A percentile compares a stretch with the other conserved stretches of the same genome.
Conservation (phyloP, 768 basidiomycete species). For the Podaxis pistillaris region DNA sequence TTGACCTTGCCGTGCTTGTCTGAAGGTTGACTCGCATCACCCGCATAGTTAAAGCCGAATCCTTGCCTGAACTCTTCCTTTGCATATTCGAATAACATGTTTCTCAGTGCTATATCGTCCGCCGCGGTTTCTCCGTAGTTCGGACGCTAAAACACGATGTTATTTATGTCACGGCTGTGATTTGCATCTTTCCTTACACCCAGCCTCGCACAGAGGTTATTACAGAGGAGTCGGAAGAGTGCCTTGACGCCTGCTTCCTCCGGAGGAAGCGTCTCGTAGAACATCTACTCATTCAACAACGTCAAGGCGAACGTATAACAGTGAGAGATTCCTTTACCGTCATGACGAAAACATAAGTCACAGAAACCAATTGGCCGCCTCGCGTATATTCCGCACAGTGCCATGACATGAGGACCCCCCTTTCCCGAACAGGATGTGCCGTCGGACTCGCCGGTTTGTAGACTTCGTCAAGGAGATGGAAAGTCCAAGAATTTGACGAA, state of each 20-base stretch:
- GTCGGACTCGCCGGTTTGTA: not conserved
- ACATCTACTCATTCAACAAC: not conserved
- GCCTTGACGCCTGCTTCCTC: not conserved
- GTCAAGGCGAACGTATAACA: not conserved
- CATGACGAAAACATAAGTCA: not conserved
- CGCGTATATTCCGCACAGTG: not conserved
- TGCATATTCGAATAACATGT: not conserved
- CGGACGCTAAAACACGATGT: not conserved
- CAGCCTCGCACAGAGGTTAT: not conserved
- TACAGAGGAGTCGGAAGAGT: not conserved
- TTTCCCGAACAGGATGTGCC: not conserved
- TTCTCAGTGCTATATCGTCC: not conserved
- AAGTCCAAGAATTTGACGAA: not conserved
- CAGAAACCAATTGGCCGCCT: not conserved
- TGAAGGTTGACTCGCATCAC: not conserved
- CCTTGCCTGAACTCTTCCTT: not conserved
- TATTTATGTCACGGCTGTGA: not conserved
- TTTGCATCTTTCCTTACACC: not conserved
- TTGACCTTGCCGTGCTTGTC: not conserved
- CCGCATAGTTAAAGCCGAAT: not conserved
- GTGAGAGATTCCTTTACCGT: not conserved
- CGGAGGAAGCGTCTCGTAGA: not conserved
- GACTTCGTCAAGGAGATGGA: not conserved
- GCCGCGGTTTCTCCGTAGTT: not conserved
- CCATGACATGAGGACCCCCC: not conserved